Percentiles rank a stretch among this genome's conserved stretches.
Evolutionary conservation across 768 basidiomycete species (phyloP).

Genomic region (Cubamyces lactineus): DNA sequence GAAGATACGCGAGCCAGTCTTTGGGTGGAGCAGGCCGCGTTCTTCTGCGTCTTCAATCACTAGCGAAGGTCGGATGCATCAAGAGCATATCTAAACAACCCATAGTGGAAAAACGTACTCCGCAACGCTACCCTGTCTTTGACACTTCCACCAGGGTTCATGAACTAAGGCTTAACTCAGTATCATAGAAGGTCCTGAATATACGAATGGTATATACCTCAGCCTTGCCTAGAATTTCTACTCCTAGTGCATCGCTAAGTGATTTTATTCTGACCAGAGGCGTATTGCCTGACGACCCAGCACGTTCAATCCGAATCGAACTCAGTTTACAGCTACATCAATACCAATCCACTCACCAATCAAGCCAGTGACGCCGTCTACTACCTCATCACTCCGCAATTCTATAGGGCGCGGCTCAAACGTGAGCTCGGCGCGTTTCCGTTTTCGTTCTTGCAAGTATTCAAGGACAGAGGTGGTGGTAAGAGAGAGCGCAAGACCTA

Average conservation of each 20-base stretch:
- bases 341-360: conserved; percentile 62
- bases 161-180: conserved; percentile 54
- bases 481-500: conserved; percentile 78
- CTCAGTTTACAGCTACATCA: too few species aligned
- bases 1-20: conserved; percentile 91
- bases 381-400: conserved; percentile 74
- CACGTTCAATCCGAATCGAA: neutral
- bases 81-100: neutral
- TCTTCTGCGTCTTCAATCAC: conserved; percentile 95
- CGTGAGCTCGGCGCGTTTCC: conserved; percentile 38
- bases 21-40: conserved; percentile 76
- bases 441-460: conserved; percentile 54
- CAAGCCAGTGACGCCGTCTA: conserved; percentile 78
- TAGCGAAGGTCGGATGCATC: conserved; percentile 36
- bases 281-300: conserved; percentile 75
- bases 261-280: conserved; percentile 91
- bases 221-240: conserved; percentile 95
- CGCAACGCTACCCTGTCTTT: conserved; percentile 96
- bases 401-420: conserved; percentile 63
- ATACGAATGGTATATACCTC: conserved; percentile 50
- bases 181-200: neutral
- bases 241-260: conserved; percentile 85
- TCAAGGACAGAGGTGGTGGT: conserved; percentile 67
- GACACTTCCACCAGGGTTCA: conserved; percentile 97
- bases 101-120: conserved; percentile 52